Evolutionary conservation across 306 rosid genomes (phyloP).

Genomic region (Rosa lucieae): DNA sequence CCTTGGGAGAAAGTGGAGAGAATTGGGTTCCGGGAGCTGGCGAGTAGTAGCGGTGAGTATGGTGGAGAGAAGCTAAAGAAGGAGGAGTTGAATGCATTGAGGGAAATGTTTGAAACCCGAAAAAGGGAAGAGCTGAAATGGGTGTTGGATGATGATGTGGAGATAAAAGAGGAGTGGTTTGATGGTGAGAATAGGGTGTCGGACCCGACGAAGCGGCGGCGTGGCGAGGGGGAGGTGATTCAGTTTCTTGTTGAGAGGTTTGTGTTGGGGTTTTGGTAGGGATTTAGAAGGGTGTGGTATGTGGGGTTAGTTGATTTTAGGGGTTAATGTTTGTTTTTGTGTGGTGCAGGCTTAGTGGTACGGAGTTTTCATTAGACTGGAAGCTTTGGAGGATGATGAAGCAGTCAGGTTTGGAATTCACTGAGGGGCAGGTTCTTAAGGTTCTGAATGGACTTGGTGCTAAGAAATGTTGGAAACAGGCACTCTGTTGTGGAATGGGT

Average conservation of each 20-base stretch:
- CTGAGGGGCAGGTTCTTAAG: no score
- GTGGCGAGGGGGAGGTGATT: constrained; percentile 63
- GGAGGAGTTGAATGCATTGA: constrained; percentile 66
- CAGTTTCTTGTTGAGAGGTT: constrained; percentile 49
- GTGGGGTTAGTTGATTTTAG: no score
- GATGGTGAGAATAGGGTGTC: constrained; percentile 28
- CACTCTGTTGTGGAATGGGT: no score
- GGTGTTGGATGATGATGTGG: constrained; percentile 74
- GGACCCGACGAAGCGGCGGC: constrained; percentile 38
- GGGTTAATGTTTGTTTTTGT: no score
- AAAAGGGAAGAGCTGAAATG: constrained; percentile 61
- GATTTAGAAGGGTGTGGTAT: no score
- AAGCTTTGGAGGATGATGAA: neutral
- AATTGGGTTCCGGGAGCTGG: constrained; percentile 48
- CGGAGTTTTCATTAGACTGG: no score
- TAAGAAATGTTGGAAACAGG: constrained; percentile 65
- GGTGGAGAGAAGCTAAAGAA: constrained; percentile 52
- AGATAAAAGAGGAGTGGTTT: constrained; percentile 49
- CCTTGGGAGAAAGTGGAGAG: constrained; percentile 70
- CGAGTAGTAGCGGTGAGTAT: constrained; percentile 27
- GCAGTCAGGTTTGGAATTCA: no score
- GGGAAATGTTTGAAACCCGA: constrained; percentile 63
- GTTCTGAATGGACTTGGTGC: constrained; percentile 42
- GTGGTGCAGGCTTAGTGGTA: no score
- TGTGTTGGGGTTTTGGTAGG: no score